These are phyloP conservation scores for Xylariaceae sp. DNA, from an alignment of 2,329 filamentous ascomycete species.

Conservation along the genomic window DNA sequence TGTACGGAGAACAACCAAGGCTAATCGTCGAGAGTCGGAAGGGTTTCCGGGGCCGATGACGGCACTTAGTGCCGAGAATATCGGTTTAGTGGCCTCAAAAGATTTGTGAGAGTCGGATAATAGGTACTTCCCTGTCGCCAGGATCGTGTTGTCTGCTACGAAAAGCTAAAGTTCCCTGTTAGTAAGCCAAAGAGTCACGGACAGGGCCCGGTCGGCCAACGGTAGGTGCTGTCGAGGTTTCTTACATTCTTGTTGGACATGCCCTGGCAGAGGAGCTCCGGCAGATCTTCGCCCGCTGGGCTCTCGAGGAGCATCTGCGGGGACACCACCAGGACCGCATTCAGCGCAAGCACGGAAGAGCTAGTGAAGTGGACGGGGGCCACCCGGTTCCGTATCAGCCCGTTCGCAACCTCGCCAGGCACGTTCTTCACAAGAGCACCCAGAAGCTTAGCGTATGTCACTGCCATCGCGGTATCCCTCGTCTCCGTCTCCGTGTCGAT, in stretches of 20 bases:
- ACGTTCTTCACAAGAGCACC: slow-evolving; percentile 87
- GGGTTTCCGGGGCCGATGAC: slow-evolving; percentile 73
- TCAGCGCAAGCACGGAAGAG: slow-evolving; percentile 78
- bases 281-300: slow-evolving; percentile 65
- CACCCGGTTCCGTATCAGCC: slow-evolving; percentile 64
- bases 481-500: slow-evolving; percentile 83
- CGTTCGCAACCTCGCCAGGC: slow-evolving; percentile 60
- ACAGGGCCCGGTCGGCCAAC: not conserved
- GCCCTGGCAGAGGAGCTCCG: slow-evolving; percentile 72
- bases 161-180: slow-evolving; percentile 52
- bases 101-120: slow-evolving; percentile 62
- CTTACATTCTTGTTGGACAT: slow-evolving; percentile 71
- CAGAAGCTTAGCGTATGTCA: slow-evolving; percentile 85
- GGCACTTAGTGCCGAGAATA: slow-evolving; percentile 72
- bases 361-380: slow-evolving; percentile 69
- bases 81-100: slow-evolving; percentile 70
- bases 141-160: slow-evolving; percentile 79
- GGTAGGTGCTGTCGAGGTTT: slow-evolving; percentile 16
- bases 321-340: slow-evolving; percentile 80
- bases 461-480: slow-evolving; percentile 69
- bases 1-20: slow-evolving; percentile 83
- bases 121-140: slow-evolving; percentile 88
- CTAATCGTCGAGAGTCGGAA: slow-evolving; percentile 76
- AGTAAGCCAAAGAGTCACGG: slow-evolving; percentile 8
- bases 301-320: slow-evolving; percentile 62